A percentile compares a stretch with the other conserved stretches of the same genome.
These are phyloP conservation scores for Collybiopsis luxurians DNA, from an alignment of 768 basidiomycete species.

Conservation along the genomic window DNA sequence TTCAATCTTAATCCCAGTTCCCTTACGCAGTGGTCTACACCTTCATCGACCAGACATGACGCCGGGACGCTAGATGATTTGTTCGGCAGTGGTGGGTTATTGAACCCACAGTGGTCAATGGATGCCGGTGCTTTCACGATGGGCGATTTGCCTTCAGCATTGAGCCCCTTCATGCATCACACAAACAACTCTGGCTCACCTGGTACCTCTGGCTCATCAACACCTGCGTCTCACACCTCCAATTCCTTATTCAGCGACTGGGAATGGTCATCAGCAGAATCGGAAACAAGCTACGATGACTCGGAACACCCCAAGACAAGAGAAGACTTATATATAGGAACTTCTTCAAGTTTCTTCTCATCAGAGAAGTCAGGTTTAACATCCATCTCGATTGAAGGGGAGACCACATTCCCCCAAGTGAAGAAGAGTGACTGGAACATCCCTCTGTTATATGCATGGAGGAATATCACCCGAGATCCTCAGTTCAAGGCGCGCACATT, in stretches of 20 bases:
- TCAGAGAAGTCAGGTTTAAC: slow-evolving; percentile 42
- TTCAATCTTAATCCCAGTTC: slow-evolving; percentile 48
- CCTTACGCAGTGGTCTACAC: slow-evolving; percentile 42
- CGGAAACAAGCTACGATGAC: slow-evolving; percentile 24
- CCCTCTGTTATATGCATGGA: slow-evolving; percentile 78
- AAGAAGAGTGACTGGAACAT: slow-evolving; percentile 69
- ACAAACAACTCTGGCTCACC: slow-evolving; percentile 23
- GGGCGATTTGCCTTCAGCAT: slow-evolving; percentile 32
- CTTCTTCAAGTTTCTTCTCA: too few species aligned
- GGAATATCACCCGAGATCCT: slow-evolving; percentile 70
- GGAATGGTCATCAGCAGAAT: slow-evolving; percentile 22
- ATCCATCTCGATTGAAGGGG: slow-evolving; percentile 49
- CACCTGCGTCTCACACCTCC: slow-evolving; percentile 37
- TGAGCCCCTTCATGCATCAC: slow-evolving; percentile 59
- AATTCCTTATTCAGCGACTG: slow-evolving; percentile 12
- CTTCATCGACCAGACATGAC: slow-evolving; percentile 30
- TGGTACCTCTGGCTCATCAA: slow-evolving; percentile 28
- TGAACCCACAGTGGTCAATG: slow-evolving; percentile 23
- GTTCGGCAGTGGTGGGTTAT: slow-evolving; percentile 32
- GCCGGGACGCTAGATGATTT: slow-evolving; percentile 43
- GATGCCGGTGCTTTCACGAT: slow-evolving; percentile 30
- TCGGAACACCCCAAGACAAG: slow-evolving; percentile 53
- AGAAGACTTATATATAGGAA: slow-evolving; percentile 40
- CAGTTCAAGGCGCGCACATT: slow-evolving; percentile 64
- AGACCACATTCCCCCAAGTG: slow-evolving; percentile 64